These are phyloP conservation scores for Thalassiosira mediterranea DNA, from an alignment of 352 stramenopile species.

Conservation along the genomic window DNA sequence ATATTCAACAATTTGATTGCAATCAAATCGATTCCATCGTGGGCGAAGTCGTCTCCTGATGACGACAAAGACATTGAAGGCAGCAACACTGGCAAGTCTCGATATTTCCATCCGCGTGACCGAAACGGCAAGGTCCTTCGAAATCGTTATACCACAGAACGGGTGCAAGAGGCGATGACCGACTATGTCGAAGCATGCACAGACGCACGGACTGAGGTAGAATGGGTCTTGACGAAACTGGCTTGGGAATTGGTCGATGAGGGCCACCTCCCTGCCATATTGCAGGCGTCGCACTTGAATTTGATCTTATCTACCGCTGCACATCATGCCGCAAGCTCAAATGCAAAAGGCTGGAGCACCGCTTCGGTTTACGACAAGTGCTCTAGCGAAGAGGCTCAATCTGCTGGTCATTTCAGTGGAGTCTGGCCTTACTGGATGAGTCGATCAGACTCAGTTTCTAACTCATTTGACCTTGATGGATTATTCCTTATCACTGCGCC, in stretches of 20 bases:
- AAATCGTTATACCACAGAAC: constrained; percentile 79
- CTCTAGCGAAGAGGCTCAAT: constrained; percentile 8
- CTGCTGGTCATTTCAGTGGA: constrained; percentile 49
- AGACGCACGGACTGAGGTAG: constrained; percentile 58
- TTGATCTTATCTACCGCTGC: constrained; percentile 78
- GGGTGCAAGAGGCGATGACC: constrained; percentile 67
- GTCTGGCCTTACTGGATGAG: constrained; percentile 83
- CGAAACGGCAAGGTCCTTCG: constrained; percentile 80
- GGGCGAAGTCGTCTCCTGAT: constrained; percentile 27
- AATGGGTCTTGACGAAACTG: constrained; percentile 58
- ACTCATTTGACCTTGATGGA: constrained; percentile 73
- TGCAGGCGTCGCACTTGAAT: constrained; percentile 81
- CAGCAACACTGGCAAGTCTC: constrained; percentile 16
- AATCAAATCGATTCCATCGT: constrained; percentile 70
- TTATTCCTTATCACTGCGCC: constrained; percentile 84
- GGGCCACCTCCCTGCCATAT: constrained; percentile 71
- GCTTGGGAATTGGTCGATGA: constrained; percentile 59
- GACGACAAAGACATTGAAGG: constrained; percentile 21
- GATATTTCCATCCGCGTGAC: constrained; percentile 78
- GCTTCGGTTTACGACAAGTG: constrained; percentile 39
- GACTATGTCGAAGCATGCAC: constrained; percentile 78
- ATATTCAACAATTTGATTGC: constrained; percentile 83
- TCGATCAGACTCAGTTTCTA: constrained; percentile 59
- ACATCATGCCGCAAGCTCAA: constrained; percentile 74
- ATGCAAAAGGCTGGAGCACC: constrained; percentile 66